These are phyloP conservation scores for Paraurostyla sp. DNA, from an alignment of 73 alveolate genomes.

Conservation along the genomic window DNA sequence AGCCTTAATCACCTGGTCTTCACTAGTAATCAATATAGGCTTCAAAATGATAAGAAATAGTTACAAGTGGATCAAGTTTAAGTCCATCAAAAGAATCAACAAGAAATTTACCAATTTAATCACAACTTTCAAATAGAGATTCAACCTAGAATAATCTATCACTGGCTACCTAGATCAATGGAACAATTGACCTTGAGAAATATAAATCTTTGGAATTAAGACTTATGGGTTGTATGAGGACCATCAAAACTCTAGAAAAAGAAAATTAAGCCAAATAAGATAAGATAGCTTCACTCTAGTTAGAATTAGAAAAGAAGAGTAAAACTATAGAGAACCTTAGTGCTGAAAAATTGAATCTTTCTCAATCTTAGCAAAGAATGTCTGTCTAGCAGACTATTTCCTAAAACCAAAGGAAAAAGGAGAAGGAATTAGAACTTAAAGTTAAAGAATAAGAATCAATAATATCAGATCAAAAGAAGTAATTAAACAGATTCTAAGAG, in stretches of 20 bases:
- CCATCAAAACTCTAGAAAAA: conserved; percentile 57
- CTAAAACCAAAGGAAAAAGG: conserved; percentile 33
- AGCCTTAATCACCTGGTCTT: background rate
- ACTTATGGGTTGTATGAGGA: conserved; percentile 67
- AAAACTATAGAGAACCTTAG: conserved; percentile 13
- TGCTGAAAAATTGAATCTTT: background rate
- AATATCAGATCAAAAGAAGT: conserved; percentile 48
- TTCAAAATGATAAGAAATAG: background rate
- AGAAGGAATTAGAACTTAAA: conserved; percentile 45
- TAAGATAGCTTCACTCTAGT: background rate
- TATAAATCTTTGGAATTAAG: conserved; percentile 53
- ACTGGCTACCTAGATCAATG: background rate
- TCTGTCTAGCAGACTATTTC: background rate
- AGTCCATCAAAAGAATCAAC: conserved; percentile 24
- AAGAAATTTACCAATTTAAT: background rate
- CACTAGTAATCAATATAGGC: conserved; percentile 4
- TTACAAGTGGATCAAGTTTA: conserved; percentile 19
- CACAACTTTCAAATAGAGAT: background rate
- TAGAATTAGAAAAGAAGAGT: conserved; percentile 56
- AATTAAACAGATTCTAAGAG: conserved; percentile 31
- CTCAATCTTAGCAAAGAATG: conserved; percentile 2
- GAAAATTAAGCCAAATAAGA: conserved; percentile 41
- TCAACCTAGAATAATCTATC: background rate
- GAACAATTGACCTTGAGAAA: conserved; percentile 43
- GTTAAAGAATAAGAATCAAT: conserved; percentile 35